These are phyloP conservation scores for Podila epigama DNA, from an alignment of 192 early-diverging fungal genomes.

Conservation along the genomic window DNA sequence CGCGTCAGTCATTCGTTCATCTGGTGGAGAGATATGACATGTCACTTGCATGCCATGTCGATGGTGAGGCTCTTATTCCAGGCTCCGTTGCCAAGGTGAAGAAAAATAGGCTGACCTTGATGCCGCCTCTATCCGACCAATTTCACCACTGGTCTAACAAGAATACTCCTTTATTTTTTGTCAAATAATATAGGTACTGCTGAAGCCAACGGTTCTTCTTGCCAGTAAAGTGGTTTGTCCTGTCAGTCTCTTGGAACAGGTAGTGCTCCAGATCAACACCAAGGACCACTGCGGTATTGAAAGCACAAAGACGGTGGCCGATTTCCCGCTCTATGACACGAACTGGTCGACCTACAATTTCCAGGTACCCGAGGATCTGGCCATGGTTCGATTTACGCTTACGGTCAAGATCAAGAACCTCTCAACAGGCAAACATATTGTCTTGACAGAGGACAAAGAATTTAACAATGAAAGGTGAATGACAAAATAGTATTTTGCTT, in stretches of 20 bases:
- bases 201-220: constrained; percentile 18
- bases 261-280: constrained; percentile 24
- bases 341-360: constrained; percentile 33
- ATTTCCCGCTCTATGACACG: constrained; percentile 17
- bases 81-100: constrained; percentile 46
- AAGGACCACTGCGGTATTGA: constrained; percentile 15
- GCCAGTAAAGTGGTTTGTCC: constrained; percentile 11
- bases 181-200: constrained; percentile 12
- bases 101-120: neutral
- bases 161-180: neutral
- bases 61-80: constrained; percentile 47
- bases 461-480: constrained; percentile 15
- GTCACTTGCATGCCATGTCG: constrained; percentile 40
- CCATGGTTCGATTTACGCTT: constrained; percentile 9
- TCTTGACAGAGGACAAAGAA: neutral
- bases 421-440: constrained; percentile 16
- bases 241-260: constrained; percentile 46
- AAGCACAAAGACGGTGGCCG: constrained; percentile 10
- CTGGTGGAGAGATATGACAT: constrained; percentile 47
- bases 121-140: neutral
- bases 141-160: neutral
- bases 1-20: constrained; percentile 19
- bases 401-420: constrained; percentile 44
- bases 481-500: neutral
- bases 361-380: constrained; percentile 48